These are phyloP conservation scores for Claviceps lovelessii DNA, from an alignment of 2,329 filamentous ascomycete species.

Conservation along the genomic window DNA sequence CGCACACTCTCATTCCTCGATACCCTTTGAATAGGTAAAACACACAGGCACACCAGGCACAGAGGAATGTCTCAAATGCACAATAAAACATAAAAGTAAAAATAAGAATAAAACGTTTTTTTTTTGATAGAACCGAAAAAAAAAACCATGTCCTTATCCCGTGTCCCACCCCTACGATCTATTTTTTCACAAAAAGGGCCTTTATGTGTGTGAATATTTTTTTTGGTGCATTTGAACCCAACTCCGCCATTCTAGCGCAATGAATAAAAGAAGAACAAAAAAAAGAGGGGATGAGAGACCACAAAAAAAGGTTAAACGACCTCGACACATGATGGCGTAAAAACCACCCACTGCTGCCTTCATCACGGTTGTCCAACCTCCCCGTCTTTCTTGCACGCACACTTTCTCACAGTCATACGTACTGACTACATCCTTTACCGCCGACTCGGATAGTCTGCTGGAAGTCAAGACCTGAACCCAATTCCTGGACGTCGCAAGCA, in stretches of 20 bases:
- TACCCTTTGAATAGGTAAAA: too few relatives aligned
- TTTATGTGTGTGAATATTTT: background rate
- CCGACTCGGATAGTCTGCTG: background rate
- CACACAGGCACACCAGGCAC: too few relatives aligned
- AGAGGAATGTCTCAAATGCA: too few relatives aligned
- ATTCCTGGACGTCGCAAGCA: background rate
- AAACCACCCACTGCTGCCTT: background rate
- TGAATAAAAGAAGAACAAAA: constrained; percentile 4
- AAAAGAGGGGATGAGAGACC: constrained; percentile 7
- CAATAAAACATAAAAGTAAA: too few relatives aligned
- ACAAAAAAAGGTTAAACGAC: constrained; percentile 5
- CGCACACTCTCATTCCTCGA: too few relatives aligned
- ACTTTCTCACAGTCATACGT: background rate
- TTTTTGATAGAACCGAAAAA: too few relatives aligned
- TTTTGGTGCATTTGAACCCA: constrained; percentile 8
- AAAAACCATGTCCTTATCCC: constrained; percentile 6
- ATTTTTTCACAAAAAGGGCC: constrained; percentile 10
- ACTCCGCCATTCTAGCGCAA: constrained; percentile 16
- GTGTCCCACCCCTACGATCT: constrained; percentile 10
- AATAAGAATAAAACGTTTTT: too few relatives aligned
- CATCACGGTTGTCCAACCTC: background rate
- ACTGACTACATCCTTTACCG: background rate
- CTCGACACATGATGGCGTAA: constrained; percentile 6
- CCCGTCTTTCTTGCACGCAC: background rate
- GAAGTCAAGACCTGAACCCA: background rate